Conservation (phyloP, 441 rosid genomes). For the Capsella rubella region DNA sequence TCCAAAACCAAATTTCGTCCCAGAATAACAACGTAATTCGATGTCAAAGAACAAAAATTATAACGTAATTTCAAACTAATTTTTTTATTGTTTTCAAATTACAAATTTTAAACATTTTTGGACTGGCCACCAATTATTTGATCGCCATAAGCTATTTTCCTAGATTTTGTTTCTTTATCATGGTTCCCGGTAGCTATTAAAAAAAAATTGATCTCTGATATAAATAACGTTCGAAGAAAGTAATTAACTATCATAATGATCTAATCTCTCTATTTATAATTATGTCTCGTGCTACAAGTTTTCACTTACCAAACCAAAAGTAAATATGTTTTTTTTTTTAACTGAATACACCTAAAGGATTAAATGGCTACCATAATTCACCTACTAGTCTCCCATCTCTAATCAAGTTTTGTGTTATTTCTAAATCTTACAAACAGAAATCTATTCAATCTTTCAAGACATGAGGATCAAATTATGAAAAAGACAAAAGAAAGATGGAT, state of each 20-base stretch:
- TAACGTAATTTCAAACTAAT: neutral
- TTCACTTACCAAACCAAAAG: neutral
- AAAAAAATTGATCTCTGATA: neutral
- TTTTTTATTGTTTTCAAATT: neutral
- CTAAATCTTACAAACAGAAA: conserved; percentile 11
- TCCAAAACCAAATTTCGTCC: neutral
- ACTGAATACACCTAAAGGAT: neutral
- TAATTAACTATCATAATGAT: neutral
- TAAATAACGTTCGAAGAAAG: neutral
- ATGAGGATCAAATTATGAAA: conserved; percentile 9
- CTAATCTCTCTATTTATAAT: neutral
- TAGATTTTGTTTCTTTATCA: neutral
- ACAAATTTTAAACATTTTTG: neutral
- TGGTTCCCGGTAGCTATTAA: neutral
- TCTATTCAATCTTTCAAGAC: neutral
- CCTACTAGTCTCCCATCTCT: conserved; percentile 11
- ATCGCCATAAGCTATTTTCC: neutral
- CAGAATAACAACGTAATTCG: neutral
- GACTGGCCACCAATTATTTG: neutral
- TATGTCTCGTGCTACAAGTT: neutral
- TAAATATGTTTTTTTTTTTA: neutral
- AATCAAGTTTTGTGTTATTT: neutral
- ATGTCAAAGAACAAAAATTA: no score
- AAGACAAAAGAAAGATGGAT: conserved; percentile 8
- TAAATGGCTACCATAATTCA: conserved; percentile 7